These are phyloP conservation scores for Fraxinus xanthoxyloides DNA, from an alignment of 305 asterid species.

Conservation along the genomic window DNA sequence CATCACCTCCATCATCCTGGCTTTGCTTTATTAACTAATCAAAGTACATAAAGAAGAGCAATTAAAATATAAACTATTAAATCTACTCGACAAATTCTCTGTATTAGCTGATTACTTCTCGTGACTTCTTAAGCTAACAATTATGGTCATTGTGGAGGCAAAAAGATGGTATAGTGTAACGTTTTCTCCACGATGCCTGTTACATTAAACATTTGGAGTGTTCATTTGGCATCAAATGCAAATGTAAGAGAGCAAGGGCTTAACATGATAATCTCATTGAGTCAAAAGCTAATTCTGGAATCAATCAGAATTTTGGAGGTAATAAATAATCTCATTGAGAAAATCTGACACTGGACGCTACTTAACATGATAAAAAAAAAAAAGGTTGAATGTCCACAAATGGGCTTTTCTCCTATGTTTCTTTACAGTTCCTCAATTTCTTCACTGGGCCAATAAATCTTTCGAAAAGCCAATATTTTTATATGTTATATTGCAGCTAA, in stretches of 20 bases:
- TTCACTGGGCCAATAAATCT: not conserved
- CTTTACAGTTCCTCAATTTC: not conserved
- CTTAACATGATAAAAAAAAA: not conserved
- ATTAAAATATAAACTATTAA: conserved; percentile 2
- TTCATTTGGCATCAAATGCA: not conserved
- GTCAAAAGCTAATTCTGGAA: not conserved
- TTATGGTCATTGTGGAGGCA: not conserved
- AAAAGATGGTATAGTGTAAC: not conserved
- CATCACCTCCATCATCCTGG: conserved; percentile 87
- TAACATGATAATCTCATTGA: too few relatives aligned
- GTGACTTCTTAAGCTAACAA: not conserved
- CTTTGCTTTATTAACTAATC: conserved; percentile 82
- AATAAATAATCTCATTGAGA: not conserved
- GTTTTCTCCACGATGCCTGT: conserved; percentile 7
- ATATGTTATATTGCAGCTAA: not conserved
- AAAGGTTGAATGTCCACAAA: not conserved
- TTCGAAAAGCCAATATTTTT: not conserved
- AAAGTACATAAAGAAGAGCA: conserved; percentile 18
- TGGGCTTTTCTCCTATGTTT: not conserved
- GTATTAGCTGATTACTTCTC: conserved; percentile 7
- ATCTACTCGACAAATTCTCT: conserved; percentile 2
- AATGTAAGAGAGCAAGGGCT: not conserved
- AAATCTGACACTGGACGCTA: not conserved
- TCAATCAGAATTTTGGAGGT: not conserved
- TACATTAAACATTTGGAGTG: not conserved